Percentiles rank a stretch among this genome's conserved stretches.
phyloP scores from a whole-genome alignment of 768 basidiomycete species.

The Rhizopogon salebrosus region DNA sequence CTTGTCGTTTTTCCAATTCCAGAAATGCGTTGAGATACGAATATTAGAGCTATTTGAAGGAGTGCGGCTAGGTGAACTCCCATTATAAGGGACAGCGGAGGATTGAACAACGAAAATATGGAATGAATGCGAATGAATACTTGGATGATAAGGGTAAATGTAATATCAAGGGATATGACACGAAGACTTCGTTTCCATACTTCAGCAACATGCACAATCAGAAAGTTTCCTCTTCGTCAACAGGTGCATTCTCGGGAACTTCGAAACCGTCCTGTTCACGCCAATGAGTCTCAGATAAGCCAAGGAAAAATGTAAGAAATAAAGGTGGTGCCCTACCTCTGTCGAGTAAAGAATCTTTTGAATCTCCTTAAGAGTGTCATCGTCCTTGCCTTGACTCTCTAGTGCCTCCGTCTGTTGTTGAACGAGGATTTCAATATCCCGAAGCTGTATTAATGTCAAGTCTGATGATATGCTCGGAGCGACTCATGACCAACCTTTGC shows the following conservation, averaged over 20 bases:
- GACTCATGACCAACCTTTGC: slow-evolving; percentile 63
- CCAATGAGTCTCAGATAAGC: slow-evolving; percentile 4
- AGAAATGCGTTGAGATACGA: slow-evolving; percentile 24
- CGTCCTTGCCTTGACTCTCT: slow-evolving; percentile 52
- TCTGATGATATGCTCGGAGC: slow-evolving; percentile 2
- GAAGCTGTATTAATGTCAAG: slow-evolving; percentile 52
- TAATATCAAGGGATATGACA: slow-evolving; percentile 6
- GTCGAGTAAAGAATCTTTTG: slow-evolving; percentile 94
- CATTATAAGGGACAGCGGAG: slow-evolving; percentile 9
- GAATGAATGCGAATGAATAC: slow-evolving; percentile 6
- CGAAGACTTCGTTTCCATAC: slow-evolving; percentile 6
- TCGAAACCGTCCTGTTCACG: slow-evolving; percentile 81
- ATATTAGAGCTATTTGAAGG: slow-evolving; percentile 20
- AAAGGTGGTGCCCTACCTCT: slow-evolving; percentile 53
- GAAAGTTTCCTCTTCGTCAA: slow-evolving; percentile 83
- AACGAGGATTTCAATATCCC: slow-evolving; percentile 93
- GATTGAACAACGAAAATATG: not conserved
- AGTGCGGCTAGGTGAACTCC: slow-evolving; percentile 12
- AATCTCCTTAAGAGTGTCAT: slow-evolving; percentile 65
- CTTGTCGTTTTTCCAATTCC: no score
- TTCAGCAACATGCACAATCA: slow-evolving; percentile 24
- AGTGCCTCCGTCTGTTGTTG: slow-evolving; percentile 70
- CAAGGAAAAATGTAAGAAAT: slow-evolving; percentile 1
- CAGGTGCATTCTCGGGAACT: slow-evolving; percentile 61
- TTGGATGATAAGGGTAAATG: slow-evolving; percentile 12